Conservation (phyloP, 495 filamentous ascomycete species). For the Tuber borchii region DNA sequence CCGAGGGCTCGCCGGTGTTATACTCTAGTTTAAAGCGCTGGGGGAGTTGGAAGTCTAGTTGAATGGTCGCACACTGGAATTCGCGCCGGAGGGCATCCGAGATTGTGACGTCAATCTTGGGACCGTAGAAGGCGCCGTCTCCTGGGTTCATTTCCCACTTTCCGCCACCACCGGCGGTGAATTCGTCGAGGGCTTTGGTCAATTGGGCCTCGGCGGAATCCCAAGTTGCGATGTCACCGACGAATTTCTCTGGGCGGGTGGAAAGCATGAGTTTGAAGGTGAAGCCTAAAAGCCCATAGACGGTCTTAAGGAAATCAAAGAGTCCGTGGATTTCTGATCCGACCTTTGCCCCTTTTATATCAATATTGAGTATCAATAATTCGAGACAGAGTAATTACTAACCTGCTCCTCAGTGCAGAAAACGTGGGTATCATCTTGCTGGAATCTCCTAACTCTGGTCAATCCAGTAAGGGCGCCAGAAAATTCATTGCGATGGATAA, state of each 20-base stretch:
- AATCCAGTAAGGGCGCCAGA: slow-evolving; percentile 85
- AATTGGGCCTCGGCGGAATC: slow-evolving; percentile 74
- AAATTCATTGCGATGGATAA: slow-evolving; percentile 89
- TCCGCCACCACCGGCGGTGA: slow-evolving; percentile 55
- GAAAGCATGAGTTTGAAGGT: slow-evolving; percentile 95
- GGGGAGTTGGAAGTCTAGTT: slow-evolving; percentile 92
- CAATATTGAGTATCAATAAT: slow-evolving; percentile 12
- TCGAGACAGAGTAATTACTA: slow-evolving; percentile 38
- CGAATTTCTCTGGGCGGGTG: slow-evolving; percentile 84
- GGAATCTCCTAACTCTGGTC: slow-evolving; percentile 84
- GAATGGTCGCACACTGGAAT: slow-evolving; percentile 92
- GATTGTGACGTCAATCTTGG: slow-evolving; percentile 91
- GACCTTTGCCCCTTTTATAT: slow-evolving; percentile 46
- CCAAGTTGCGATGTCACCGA: slow-evolving; percentile 85
- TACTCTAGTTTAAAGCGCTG: slow-evolving; percentile 78
- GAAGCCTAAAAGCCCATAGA: slow-evolving; percentile 89
- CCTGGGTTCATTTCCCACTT: slow-evolving; percentile 85
- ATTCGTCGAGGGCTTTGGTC: slow-evolving; percentile 68
- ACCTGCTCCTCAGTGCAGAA: slow-evolving; percentile 72
- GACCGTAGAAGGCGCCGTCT: slow-evolving; percentile 96
- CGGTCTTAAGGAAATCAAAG: slow-evolving; percentile 75
- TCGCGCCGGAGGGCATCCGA: slow-evolving; percentile 69
- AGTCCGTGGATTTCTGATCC: slow-evolving; percentile 73
- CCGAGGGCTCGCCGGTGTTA: slow-evolving; percentile 57
- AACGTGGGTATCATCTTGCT: slow-evolving; percentile 93